phyloP scores from a whole-genome alignment of 257 asterid genomes.

The Nicotiana attenuata region DNA sequence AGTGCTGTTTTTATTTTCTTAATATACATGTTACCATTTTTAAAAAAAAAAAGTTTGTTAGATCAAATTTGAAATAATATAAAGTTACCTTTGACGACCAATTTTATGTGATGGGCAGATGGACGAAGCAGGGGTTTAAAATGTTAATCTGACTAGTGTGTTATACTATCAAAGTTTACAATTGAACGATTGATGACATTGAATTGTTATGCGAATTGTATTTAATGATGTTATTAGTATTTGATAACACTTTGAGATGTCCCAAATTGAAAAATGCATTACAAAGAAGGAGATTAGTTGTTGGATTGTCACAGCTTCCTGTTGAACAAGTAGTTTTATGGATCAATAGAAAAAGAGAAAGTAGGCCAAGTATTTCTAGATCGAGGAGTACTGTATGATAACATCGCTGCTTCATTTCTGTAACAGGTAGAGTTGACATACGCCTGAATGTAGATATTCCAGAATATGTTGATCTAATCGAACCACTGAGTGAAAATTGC shows the following conservation, averaged over 20 bases:
- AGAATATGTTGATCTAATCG: slow-evolving; percentile 54
- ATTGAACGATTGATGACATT: not conserved
- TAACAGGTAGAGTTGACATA: slow-evolving; percentile 69
- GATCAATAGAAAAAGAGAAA: not conserved
- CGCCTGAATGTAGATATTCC: slow-evolving; percentile 56
- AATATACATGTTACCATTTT: no score
- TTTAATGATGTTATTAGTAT: not conserved
- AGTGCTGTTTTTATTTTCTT: no score
- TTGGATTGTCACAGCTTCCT: not conserved
- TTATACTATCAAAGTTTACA: not conserved
- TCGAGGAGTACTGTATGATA: not conserved
- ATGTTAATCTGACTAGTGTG: slow-evolving; percentile 3
- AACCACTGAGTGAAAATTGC: slow-evolving; percentile 63
- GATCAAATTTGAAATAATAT: not conserved
- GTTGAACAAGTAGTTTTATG: not conserved
- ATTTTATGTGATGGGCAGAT: not conserved
- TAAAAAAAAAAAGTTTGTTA: not conserved
- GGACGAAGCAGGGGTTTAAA: not conserved
- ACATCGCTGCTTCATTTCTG: not conserved
- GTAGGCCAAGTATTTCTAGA: not conserved
- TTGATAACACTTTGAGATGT: not conserved
- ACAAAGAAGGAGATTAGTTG: not conserved
- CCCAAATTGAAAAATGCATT: not conserved
- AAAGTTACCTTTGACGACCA: not conserved
- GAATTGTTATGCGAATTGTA: not conserved